Evolutionary conservation across 2,329 filamentous ascomycete genomes (phyloP), one percentile per base, ranked within the genome.

Genomic region (Neofusicoccum cordaticola): DNA sequence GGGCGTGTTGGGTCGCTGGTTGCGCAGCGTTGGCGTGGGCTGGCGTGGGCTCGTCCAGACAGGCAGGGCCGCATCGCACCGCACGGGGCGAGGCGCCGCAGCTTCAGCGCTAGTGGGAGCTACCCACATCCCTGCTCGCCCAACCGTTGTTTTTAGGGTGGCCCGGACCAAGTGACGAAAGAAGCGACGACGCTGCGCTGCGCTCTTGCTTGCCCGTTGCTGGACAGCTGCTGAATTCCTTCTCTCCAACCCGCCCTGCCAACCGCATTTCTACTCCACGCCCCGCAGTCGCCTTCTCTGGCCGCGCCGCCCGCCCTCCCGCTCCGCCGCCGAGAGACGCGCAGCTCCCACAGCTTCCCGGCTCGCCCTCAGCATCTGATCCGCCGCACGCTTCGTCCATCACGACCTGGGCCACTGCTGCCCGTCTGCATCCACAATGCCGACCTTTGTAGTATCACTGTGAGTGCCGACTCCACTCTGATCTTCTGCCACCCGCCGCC

Each of bases 371-470:
- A 35, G 48, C 57, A 31, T 48, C 42, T 62, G 31, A 47, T 22
- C 56, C 42, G 22, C 56, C 31, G 31, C 27, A 37, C 31, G 35
- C 56, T 45, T 35, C 41, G 19, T 42, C 53, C 22, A 42, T n/a
- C 13, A 34, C 35, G 12, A 9, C 34, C 45, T 8, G 58, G 45
- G 44, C 58, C 35, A 31, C 17, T 13, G 42, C 31, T 34, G 56
- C 37, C 61, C 39, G n/a, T 22, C 61, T 31, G 48, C 48, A 39
- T 17, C n/a, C 34, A 71, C 65, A 67, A 87, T 88, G 85, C 85
- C 85, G 6, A 82, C 86, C 73, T 86, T 87, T 69, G 82, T 87
- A 58, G 84, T 82, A 64, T 86, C 85, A 37, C 79, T 88, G 83
- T 87, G 81, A 77, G 83, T 81, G 62, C n/a, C 42, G n/a, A 17